Percentiles rank a stretch among this genome's conserved stretches.
These are phyloP conservation scores for Phytophthora foliorum DNA, from an alignment of 352 stramenopile species.

Conservation along the genomic window DNA sequence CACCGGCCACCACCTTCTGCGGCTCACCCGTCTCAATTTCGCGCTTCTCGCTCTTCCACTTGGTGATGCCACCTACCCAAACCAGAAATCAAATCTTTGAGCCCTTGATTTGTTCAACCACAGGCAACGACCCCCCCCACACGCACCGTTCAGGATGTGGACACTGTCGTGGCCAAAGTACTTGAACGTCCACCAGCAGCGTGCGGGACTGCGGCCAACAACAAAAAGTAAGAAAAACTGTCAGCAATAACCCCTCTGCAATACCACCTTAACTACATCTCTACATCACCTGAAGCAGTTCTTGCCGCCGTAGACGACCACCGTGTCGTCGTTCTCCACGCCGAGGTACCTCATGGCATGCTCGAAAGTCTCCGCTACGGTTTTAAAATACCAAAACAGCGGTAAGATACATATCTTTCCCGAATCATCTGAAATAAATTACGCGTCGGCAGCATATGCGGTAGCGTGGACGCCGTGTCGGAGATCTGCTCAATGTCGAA, in stretches of 20 bases:
- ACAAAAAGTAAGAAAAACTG: background rate
- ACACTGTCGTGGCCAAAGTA: conserved; percentile 91
- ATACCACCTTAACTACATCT: background rate
- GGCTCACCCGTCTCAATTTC: conserved; percentile 49
- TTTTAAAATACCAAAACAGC: background rate
- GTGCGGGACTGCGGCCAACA: conserved; percentile 53
- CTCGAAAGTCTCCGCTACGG: conserved; percentile 69
- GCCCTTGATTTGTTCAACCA: background rate
- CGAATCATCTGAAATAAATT: background rate
- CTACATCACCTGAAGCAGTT: conserved; percentile 79
- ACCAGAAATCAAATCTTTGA: background rate
- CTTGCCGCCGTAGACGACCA: conserved; percentile 86
- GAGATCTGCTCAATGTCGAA: conserved; percentile 94
- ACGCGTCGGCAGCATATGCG: conserved; percentile 87
- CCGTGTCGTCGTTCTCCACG: conserved; percentile 72
- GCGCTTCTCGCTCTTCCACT: conserved; percentile 77
- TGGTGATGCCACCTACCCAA: conserved; percentile 58
- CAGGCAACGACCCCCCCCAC: background rate
- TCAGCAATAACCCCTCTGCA: background rate
- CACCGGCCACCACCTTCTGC: conserved; percentile 28
- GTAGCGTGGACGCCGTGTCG: conserved; percentile 75
- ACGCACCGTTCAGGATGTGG: conserved; percentile 92
- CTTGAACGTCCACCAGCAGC: conserved; percentile 93
- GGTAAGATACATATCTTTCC: background rate
- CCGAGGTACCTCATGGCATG: conserved; percentile 71